Percentiles rank a stretch among this genome's conserved stretches.
Evolutionary conservation across 495 filamentous ascomycete genomes (phyloP).

Genomic region (Aspergillus egyptiacus): DNA sequence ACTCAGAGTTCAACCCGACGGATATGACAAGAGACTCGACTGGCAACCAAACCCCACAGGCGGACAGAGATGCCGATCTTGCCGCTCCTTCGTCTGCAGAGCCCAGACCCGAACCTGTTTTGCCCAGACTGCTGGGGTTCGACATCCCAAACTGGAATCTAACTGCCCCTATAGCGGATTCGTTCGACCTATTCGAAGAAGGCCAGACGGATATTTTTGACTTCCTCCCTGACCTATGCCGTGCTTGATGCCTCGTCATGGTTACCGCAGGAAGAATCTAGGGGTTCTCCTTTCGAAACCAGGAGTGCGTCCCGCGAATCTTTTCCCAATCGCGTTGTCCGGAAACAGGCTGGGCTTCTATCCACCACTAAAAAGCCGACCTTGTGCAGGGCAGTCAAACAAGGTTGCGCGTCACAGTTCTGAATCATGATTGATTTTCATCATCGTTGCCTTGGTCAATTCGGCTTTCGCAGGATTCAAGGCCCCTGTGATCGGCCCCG

Average conservation of each 20-base stretch:
- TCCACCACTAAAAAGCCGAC: too few relatives aligned
- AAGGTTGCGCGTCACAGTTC: too few relatives aligned
- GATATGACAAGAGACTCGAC: background rate
- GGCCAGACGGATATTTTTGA: conserved; percentile 42
- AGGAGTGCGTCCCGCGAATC: too few relatives aligned
- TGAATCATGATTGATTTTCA: background rate
- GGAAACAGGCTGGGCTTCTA: too few relatives aligned
- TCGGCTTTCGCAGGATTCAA: background rate
- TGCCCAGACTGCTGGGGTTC: conserved; percentile 30
- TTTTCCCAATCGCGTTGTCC: too few relatives aligned
- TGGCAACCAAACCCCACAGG: background rate
- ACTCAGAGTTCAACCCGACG: conserved; percentile 6
- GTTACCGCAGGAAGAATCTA: too few relatives aligned
- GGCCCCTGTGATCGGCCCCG: conserved; percentile 25
- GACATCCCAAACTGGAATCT: conserved; percentile 40
- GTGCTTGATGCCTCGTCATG: background rate
- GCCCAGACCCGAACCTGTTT: conserved; percentile 28
- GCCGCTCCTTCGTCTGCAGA: conserved; percentile 14
- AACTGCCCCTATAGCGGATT: conserved; percentile 39
- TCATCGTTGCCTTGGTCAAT: background rate
- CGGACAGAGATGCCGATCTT: conserved; percentile 5
- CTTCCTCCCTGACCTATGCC: conserved; percentile 37
- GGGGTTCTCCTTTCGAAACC: too few relatives aligned
- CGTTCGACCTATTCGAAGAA: conserved; percentile 42
- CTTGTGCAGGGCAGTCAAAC: too few relatives aligned